A percentile compares a stretch with the other conserved stretches of the same genome.
Conservation (phyloP, 1,139 yeast genomes). For the Pichia sp. region DNA sequence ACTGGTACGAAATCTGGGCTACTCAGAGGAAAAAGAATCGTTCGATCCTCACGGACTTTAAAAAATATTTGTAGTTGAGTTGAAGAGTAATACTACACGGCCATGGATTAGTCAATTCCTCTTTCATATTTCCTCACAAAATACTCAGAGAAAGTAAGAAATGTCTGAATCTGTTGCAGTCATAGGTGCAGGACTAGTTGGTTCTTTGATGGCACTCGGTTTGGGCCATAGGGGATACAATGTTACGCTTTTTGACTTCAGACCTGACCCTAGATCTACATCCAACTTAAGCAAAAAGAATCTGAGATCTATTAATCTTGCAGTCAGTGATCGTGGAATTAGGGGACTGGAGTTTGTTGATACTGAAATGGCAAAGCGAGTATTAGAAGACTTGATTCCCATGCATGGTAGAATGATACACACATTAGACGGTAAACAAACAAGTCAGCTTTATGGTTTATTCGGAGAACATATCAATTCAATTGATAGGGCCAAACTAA, state of each 20-base stretch:
- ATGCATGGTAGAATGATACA: slow-evolving; percentile 92
- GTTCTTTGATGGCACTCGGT: slow-evolving; percentile 79
- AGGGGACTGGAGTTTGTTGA: slow-evolving; percentile 60
- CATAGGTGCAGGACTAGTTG: slow-evolving; percentile 85
- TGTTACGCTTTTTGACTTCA: slow-evolving; percentile 64
- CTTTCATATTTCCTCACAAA: no score
- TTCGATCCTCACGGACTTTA: no score
- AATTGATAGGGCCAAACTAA: slow-evolving; percentile 68
- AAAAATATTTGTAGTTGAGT: no score
- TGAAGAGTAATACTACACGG: no score
- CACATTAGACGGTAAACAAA: slow-evolving; percentile 53
- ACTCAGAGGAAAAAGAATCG: no score
- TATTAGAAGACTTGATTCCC: slow-evolving; percentile 62
- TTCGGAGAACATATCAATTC: slow-evolving; percentile 82
- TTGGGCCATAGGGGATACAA: slow-evolving; percentile 64
- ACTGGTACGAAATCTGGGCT: no score
- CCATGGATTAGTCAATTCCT: no score
- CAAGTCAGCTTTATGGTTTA: slow-evolving; percentile 72
- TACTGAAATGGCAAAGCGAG: slow-evolving; percentile 45
- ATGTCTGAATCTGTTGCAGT: slow-evolving; percentile 38
- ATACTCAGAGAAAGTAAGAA: neutral
- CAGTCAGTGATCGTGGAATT: slow-evolving; percentile 80
- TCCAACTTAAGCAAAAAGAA: slow-evolving; percentile 25
- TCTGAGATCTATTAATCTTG: slow-evolving; percentile 73
- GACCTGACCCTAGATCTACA: slow-evolving; percentile 33